Conservation (phyloP, 2,329 filamentous ascomycete genomes). For the Diplocarpon rosae region DNA sequence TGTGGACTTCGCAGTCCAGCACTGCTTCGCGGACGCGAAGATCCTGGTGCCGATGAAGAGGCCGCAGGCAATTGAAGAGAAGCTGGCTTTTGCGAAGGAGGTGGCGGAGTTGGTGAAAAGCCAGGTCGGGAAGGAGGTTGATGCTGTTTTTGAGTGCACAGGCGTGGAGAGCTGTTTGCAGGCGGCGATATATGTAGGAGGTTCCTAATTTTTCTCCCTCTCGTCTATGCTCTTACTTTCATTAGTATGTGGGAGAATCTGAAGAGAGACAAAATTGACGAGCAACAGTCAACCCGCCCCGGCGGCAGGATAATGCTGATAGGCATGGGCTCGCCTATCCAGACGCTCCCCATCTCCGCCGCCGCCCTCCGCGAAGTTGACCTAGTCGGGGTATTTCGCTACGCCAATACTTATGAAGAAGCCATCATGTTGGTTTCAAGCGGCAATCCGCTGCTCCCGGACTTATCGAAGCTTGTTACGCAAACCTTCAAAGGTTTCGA, state of each 20-base stretch:
- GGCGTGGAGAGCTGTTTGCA: conserved; percentile 47
- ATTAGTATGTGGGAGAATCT: not conserved
- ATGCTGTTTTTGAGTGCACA: conserved; percentile 55
- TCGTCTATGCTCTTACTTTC: not conserved
- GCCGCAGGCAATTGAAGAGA: conserved; percentile 23
- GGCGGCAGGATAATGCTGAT: conserved; percentile 65
- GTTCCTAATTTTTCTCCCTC: conserved; percentile 30
- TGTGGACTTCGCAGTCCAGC: conserved; percentile 58
- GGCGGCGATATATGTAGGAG: conserved; percentile 40
- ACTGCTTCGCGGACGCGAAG: conserved; percentile 25
- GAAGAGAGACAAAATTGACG: conserved; percentile 5
- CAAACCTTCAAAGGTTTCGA: conserved; percentile 71
- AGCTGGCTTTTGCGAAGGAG: conserved; percentile 28
- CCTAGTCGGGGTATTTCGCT: conserved; percentile 65
- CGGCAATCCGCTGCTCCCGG: conserved; percentile 50
- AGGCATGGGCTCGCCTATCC: conserved; percentile 67
- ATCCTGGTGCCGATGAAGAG: conserved; percentile 27
- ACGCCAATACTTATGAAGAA: conserved; percentile 82
- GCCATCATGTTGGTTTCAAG: conserved; percentile 81
- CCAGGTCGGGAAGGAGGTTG: conserved; percentile 43
- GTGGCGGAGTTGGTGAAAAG: conserved; percentile 39
- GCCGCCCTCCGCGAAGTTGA: conserved; percentile 68
- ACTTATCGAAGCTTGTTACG: conserved; percentile 72
- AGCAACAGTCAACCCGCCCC: conserved; percentile 42
- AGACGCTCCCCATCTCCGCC: conserved; percentile 62